phyloP scores from a whole-genome alignment of 805 yeast genomes.

The Candida sithepensis region DNA sequence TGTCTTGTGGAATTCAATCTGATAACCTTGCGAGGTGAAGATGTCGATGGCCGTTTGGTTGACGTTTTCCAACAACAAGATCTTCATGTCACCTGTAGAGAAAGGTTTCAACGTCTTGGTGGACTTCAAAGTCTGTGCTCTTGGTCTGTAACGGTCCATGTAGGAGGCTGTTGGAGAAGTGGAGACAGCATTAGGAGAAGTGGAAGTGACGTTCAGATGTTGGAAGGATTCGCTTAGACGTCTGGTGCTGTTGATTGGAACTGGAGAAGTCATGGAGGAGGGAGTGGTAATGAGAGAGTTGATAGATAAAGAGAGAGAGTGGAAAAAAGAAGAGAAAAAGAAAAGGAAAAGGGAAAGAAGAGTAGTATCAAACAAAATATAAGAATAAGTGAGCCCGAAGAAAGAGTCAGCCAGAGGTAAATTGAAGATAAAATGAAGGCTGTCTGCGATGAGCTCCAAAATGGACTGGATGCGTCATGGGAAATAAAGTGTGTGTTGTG shows the following conservation, averaged over 20 bases:
- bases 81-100: slow-evolving; percentile 91
- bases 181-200: slow-evolving; percentile 69
- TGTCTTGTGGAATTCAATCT: slow-evolving; percentile 88
- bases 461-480: neutral
- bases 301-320: neutral
- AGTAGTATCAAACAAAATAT: neutral
- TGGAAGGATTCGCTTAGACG: slow-evolving; percentile 53
- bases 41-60: slow-evolving; percentile 88
- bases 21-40: slow-evolving; percentile 88
- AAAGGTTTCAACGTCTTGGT: slow-evolving; percentile 86
- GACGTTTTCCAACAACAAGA: slow-evolving; percentile 86
- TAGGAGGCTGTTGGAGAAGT: slow-evolving; percentile 76
- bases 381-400: neutral
- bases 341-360: neutral
- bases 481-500: no score
- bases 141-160: slow-evolving; percentile 47
- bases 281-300: neutral
- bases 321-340: neutral
- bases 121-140: slow-evolving; percentile 42
- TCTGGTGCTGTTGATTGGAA: slow-evolving; percentile 44
- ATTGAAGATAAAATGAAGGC: neutral
- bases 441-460: neutral
- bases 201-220: slow-evolving; percentile 38
- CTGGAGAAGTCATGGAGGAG: slow-evolving; percentile 56
- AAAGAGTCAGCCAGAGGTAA: neutral